Conservation (phyloP, 352 stramenopile genomes). For the Saprolegnia parasitica region DNA sequence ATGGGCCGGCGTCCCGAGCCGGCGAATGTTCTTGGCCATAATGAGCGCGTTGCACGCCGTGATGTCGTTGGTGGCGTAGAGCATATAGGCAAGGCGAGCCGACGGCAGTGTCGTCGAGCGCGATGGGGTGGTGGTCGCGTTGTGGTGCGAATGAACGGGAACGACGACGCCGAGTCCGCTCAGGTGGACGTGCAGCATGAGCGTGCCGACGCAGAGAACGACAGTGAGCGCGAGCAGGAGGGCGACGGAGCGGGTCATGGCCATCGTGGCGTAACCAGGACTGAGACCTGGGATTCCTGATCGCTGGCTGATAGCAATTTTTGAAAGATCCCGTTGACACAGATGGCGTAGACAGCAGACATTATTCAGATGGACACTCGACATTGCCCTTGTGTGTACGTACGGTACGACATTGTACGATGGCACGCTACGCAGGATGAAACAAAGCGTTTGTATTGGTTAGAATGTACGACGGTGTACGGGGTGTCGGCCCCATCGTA, state of each 20-base stretch:
- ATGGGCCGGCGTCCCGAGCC: neutral
- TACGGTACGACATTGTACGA: too few species aligned
- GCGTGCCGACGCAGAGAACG: neutral
- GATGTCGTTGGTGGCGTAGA: slow-evolving; percentile 34
- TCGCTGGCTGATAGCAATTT: too few species aligned
- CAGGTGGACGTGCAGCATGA: neutral
- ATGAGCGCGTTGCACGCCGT: slow-evolving; percentile 34
- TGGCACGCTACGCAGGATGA: too few species aligned
- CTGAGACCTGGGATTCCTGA: too few species aligned
- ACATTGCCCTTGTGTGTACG: too few species aligned
- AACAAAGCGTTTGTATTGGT: too few species aligned
- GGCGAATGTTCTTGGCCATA: slow-evolving; percentile 28
- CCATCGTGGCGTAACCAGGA: neutral
- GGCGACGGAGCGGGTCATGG: neutral
- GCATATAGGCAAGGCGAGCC: slow-evolving; percentile 30
- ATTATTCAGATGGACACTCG: too few species aligned
- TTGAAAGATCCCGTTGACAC: too few species aligned
- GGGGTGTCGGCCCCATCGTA: too few species aligned
- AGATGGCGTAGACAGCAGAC: too few species aligned
- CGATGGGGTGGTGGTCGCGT: neutral
- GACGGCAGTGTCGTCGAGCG: too few species aligned
- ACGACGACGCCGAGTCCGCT: neutral
- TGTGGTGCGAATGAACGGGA: neutral
- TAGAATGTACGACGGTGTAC: too few species aligned
- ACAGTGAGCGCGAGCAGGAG: neutral